Conservation (phyloP, 202 grass and related monocot genomes). For the Saccharum hybrid region DNA sequence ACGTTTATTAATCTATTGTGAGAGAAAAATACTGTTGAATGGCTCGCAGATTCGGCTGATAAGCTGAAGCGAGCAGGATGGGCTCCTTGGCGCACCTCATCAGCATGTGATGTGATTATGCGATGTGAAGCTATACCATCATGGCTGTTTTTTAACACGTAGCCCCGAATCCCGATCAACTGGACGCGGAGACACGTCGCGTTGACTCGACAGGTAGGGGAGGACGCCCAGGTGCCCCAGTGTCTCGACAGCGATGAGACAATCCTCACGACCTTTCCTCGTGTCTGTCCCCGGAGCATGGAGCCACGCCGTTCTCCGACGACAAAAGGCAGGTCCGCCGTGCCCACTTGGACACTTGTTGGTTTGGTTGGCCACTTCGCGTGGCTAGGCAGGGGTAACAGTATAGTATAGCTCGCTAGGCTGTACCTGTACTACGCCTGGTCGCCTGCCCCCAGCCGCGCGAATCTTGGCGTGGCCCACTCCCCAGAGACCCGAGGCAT, state of each 20-base stretch:
- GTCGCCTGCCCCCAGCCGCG: background rate
- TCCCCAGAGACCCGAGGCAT: background rate
- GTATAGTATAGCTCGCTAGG: background rate
- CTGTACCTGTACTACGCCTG: background rate
- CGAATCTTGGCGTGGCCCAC: background rate
- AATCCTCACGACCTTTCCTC: background rate
- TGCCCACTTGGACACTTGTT: background rate
- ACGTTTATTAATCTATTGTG: too few species aligned
- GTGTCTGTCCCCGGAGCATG: background rate
- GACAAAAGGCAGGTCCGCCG: background rate
- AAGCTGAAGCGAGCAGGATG: too few species aligned
- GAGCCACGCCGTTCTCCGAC: background rate
- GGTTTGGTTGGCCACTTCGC: slow-evolving; percentile 4
- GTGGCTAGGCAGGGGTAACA: background rate
- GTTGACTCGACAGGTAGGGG: background rate
- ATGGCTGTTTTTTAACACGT: background rate
- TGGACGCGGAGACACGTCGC: slow-evolving; percentile 9
- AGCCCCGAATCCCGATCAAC: background rate
- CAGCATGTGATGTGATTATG: too few species aligned
- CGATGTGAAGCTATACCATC: background rate
- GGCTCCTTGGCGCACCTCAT: background rate
- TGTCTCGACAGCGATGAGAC: background rate
- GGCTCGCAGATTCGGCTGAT: too few species aligned
- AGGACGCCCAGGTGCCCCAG: background rate
- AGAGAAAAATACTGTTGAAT: too few species aligned